Percentiles rank a stretch among this genome's conserved stretches.
phyloP scores from a whole-genome alignment of 2,329 filamentous ascomycete genomes.

The Magnaporthiopsis rhizophila region DNA sequence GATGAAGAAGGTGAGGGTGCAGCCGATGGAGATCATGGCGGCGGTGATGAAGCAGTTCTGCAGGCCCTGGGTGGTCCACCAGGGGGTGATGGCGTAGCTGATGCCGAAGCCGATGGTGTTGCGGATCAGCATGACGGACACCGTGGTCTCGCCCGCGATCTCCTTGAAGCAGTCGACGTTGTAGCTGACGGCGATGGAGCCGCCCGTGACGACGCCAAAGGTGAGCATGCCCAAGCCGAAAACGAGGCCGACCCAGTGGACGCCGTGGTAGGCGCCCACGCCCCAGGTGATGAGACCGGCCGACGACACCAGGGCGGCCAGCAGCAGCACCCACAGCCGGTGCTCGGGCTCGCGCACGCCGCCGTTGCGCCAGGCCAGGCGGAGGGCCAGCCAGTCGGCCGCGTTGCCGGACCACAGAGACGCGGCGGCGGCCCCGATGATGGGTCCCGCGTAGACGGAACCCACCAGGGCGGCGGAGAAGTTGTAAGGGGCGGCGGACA shows the following conservation, averaged over 20 bases:
- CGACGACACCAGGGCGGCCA: conserved; percentile 32
- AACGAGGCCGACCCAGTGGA: conserved; percentile 34
- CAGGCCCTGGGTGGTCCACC: conserved; percentile 22
- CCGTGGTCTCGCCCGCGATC: conserved; percentile 16
- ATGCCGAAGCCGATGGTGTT: conserved; percentile 21
- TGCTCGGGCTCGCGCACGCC: conserved; percentile 27
- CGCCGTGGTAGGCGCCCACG: conserved; percentile 32
- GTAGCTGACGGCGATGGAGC: conserved; percentile 31
- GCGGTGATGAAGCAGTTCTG: conserved; percentile 26
- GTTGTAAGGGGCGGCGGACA: conserved; percentile 17
- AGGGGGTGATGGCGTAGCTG: conserved; percentile 26
- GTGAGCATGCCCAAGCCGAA: conserved; percentile 32
- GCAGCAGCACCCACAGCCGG: conserved; percentile 25
- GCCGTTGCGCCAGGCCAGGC: conserved; percentile 30
- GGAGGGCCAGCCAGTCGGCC: conserved; percentile 16
- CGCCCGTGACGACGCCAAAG: conserved; percentile 29
- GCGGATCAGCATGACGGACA: conserved; percentile 19
- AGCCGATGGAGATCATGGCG: conserved; percentile 21
- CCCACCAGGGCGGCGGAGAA: conserved; percentile 15
- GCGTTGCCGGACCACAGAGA: conserved; percentile 15
- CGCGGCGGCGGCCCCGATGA: conserved; percentile 16
- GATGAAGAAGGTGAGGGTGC: conserved; percentile 18
- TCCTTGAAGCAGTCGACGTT: conserved; percentile 31
- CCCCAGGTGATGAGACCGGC: conserved; percentile 39
- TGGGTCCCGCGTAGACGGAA: conserved; percentile 13